Percentiles rank a stretch among this genome's conserved stretches.
These are phyloP conservation scores for Phaeophleospora eucalypticola DNA, from an alignment of 2,329 filamentous ascomycete species.

Conservation along the genomic window DNA sequence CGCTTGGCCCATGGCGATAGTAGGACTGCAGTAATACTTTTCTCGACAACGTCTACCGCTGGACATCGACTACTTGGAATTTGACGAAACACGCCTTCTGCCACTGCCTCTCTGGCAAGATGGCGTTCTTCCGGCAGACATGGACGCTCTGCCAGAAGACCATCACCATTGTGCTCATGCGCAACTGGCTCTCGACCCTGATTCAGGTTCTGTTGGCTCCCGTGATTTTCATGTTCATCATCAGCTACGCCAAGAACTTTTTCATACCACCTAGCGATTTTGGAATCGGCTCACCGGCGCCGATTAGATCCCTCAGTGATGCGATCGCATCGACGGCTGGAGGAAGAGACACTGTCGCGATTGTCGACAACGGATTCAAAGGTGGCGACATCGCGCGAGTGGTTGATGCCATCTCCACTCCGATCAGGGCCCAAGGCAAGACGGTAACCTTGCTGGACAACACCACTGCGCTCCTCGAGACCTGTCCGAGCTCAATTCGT, in stretches of 20 bases:
- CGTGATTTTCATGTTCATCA: conserved; percentile 49
- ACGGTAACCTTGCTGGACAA: conserved; percentile 52
- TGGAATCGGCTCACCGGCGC: conserved; percentile 62
- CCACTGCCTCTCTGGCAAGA: not conserved
- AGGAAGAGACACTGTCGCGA: conserved; percentile 66
- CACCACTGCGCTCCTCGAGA: conserved; percentile 56
- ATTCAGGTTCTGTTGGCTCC: conserved; percentile 55
- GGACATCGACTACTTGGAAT: not conserved
- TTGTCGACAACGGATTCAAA: conserved; percentile 68
- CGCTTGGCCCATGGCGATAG: not conserved
- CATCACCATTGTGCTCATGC: conserved; percentile 50
- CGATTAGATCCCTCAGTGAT: conserved; percentile 61
- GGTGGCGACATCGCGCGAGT: conserved; percentile 69
- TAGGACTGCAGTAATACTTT: too few species aligned
- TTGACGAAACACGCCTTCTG: too few species aligned
- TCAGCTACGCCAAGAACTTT: conserved; percentile 65
- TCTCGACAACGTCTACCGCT: not conserved
- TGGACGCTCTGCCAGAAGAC: conserved; percentile 57
- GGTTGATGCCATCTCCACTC: conserved; percentile 59
- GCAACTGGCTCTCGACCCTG: conserved; percentile 52
- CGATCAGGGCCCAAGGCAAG: conserved; percentile 55
- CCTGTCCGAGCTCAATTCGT: conserved; percentile 54
- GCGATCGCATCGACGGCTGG: conserved; percentile 57
- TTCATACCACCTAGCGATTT: conserved; percentile 73
- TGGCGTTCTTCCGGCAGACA: conserved; percentile 42